A percentile compares a stretch with the other conserved stretches of the same genome.
These are phyloP conservation scores for Spergularia azorica DNA, from an alignment of 179 eudicot species.

Conservation along the genomic window DNA sequence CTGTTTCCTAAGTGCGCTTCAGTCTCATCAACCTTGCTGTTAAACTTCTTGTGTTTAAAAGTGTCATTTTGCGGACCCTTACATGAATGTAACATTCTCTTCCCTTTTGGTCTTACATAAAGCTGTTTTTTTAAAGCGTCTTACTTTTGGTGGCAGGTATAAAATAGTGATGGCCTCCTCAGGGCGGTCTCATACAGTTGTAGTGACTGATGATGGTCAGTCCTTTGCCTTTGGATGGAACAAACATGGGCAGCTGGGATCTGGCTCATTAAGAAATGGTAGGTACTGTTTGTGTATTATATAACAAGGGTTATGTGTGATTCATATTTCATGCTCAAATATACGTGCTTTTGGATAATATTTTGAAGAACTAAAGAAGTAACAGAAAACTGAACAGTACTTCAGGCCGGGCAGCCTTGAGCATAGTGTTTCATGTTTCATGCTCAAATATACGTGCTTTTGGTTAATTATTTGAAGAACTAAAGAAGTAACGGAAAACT, in stretches of 20 bases:
- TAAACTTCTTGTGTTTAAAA: background rate
- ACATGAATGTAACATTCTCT: background rate
- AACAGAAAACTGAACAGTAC: background rate
- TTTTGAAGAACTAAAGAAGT: background rate
- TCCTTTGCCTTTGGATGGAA: constrained; percentile 96
- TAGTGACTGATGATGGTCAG: constrained; percentile 70
- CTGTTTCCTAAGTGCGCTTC: background rate
- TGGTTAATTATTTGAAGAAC: background rate
- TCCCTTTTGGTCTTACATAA: background rate
- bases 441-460: too few relatives aligned
- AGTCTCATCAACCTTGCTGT: background rate
- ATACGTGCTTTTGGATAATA: background rate
- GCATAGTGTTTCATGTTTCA: too few relatives aligned
- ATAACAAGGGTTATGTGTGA: too few relatives aligned
- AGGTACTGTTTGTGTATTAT: constrained; percentile 18
- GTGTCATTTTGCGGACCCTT: background rate
- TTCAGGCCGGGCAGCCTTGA: background rate
- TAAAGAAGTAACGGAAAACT: background rate
- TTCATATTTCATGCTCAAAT: too few relatives aligned
- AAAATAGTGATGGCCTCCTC: constrained; percentile 69
- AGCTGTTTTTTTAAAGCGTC: background rate
- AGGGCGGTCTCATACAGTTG: constrained; percentile 87
- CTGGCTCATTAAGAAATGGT: constrained; percentile 87
- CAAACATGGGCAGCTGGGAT: constrained; percentile 96
- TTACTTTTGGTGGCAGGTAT: constrained; percentile 44